Evolutionary conservation across 805 yeast species (phyloP), one percentile per base, ranked within the genome.

Genomic region (Starmerella potacharoeniae): DNA sequence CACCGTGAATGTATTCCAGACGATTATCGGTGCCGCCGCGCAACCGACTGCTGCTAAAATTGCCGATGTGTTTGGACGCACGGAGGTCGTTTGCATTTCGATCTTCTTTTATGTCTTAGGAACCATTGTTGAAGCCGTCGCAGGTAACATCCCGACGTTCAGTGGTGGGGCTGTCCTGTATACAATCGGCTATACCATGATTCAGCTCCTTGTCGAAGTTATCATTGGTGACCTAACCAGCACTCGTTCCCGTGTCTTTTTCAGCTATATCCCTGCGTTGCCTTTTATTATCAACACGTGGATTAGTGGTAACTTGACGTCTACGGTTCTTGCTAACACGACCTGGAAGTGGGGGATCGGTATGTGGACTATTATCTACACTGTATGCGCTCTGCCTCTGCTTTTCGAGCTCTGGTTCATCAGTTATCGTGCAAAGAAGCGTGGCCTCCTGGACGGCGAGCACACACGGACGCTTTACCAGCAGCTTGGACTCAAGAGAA

Each of bases 261-360:
- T 75, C 61, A 78, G 84, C 37, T 80, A 82, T 60, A 71, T 81
- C 39, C 87, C 90, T 29, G 79, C 87, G 4, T 73, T 80, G 63
- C 91, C 91, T 2, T 82, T 77, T 62, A 78, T 85, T 62, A 81
- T 86, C 68, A 85, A 83, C 69, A 82, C 91, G 14, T 86, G 93
- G 93, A 75, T 84, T 55, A 69, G 82, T 33, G 91, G 88, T 64
- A 72, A 81, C 62, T 72, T 85, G 49, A 62, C 67, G 34, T 39
- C 58, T 1, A 64, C 60, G 2, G 51, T 65, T 16, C 52, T 67
- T 31, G 62, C 60, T 16, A 40, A 51, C 35, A 47, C 54, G 13
- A 65, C 74, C 36, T 30, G 43, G 35, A 51, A 52, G 47, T 84
- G 90, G 90, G 83, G 83, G 63, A 79, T 83, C 61, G 89, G 83